Conservation (phyloP, 768 basidiomycete genomes). For the Auricularia auricula-judae region DNA sequence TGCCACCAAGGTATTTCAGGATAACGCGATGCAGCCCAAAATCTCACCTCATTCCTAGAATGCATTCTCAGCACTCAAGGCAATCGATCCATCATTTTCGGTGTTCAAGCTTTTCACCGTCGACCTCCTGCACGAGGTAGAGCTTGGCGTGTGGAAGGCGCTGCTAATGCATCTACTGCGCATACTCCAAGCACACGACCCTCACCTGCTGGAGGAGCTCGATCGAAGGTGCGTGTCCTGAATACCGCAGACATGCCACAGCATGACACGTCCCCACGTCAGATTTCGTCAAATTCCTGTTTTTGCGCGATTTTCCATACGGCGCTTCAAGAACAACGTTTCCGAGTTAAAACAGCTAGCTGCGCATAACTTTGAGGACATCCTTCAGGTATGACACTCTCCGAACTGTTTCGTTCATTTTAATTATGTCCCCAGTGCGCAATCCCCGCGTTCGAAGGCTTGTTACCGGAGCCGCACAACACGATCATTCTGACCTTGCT, state of each 20-base stretch:
- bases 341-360: constrained; percentile 3
- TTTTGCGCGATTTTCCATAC: constrained; percentile 4
- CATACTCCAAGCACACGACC: constrained; percentile 17
- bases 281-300: constrained; percentile 3
- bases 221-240: constrained; percentile 7
- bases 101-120: constrained; percentile 18
- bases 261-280: constrained; percentile 8
- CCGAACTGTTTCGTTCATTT: neutral
- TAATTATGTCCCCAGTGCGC: neutral
- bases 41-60: constrained; percentile 18
- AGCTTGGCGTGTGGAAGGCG: constrained; percentile 28
- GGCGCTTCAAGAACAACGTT: constrained; percentile 4
- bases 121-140: constrained; percentile 31
- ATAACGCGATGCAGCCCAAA: no score
- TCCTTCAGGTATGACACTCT: constrained; percentile 1
- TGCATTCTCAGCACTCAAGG: constrained; percentile 18
- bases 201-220: constrained; percentile 12
- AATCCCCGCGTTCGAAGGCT: constrained; percentile 26
- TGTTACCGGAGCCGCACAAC: constrained; percentile 21
- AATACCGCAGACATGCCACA: neutral
- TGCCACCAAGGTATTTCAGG: no score
- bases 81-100: constrained; percentile 15
- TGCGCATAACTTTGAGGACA: constrained; percentile 5
- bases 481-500: neutral
- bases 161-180: constrained; percentile 27